Percentiles rank a stretch among this genome's conserved stretches.
Conservation (phyloP, 768 basidiomycete species). For the Tylopilus balloui region DNA sequence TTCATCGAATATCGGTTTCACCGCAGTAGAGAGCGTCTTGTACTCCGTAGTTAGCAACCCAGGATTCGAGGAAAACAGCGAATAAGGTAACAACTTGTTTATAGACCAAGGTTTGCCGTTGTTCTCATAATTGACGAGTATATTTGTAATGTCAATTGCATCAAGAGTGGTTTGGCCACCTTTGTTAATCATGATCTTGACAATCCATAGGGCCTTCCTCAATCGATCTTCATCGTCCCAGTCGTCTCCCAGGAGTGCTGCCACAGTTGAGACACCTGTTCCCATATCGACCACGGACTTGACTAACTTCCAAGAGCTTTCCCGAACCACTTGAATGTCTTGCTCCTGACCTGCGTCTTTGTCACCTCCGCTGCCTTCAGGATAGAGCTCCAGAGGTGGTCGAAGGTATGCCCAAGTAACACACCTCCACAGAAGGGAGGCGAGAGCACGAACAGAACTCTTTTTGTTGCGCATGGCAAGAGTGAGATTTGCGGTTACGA, state of each 20-base stretch:
- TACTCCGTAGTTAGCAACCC: slow-evolving; percentile 55
- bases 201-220: slow-evolving; percentile 43
- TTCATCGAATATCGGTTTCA: slow-evolving; percentile 51
- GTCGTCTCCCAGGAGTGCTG: slow-evolving; percentile 45
- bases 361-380: slow-evolving; percentile 24
- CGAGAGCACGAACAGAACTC: slow-evolving; percentile 58
- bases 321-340: slow-evolving; percentile 28
- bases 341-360: slow-evolving; percentile 18
- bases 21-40: slow-evolving; percentile 40
- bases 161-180: slow-evolving; percentile 50
- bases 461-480: slow-evolving; percentile 59
- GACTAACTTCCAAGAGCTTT: slow-evolving; percentile 47
- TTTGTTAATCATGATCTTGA: slow-evolving; percentile 55
- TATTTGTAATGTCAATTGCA: slow-evolving; percentile 48
- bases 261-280: slow-evolving; percentile 54
- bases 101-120: slow-evolving; percentile 40
- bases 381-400: slow-evolving; percentile 34
- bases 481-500: slow-evolving; percentile 47
- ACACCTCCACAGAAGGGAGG: slow-evolving; percentile 61
- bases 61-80: slow-evolving; percentile 53
- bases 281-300: slow-evolving; percentile 52
- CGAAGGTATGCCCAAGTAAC: slow-evolving; percentile 64
- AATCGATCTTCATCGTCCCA: slow-evolving; percentile 39
- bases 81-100: slow-evolving; percentile 46
- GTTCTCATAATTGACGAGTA: slow-evolving; percentile 35